phyloP scores from a whole-genome alignment of 495 filamentous ascomycete species.

The Daldinia decipiens region DNA sequence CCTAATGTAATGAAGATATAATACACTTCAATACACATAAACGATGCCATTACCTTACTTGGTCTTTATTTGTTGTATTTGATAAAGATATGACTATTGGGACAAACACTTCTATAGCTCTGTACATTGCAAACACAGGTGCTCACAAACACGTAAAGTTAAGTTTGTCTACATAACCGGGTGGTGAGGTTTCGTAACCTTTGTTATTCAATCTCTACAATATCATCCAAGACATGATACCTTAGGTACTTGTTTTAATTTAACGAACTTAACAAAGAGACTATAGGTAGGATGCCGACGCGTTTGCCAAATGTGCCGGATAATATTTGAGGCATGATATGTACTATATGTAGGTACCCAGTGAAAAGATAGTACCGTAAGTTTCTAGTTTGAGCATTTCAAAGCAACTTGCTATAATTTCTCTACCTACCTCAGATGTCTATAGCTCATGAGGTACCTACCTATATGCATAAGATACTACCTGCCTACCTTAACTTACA shows the following conservation, averaged over 20 bases:
- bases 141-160: conserved; percentile 3
- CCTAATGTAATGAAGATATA: too few relatives aligned
- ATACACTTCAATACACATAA: too few relatives aligned
- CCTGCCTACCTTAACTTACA: too few relatives aligned
- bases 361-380: neutral
- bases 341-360: neutral
- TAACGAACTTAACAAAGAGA: neutral
- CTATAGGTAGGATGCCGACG: neutral
- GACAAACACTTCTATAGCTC: neutral
- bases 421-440: neutral
- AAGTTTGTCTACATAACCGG: neutral
- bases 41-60: too few relatives aligned
- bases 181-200: neutral
- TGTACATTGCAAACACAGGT: neutral
- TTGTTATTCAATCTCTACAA: neutral
- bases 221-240: neutral
- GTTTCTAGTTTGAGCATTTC: neutral
- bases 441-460: too few relatives aligned
- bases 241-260: too few relatives aligned
- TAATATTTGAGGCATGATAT: neutral
- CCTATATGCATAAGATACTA: too few relatives aligned
- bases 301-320: neutral
- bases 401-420: too few relatives aligned
- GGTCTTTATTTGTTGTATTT: neutral
- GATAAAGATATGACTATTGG: neutral